Base-by-base conservation (phyloP, 2,329 filamentous ascomycete species). In the Scleromitrula shiraiana region DNA sequence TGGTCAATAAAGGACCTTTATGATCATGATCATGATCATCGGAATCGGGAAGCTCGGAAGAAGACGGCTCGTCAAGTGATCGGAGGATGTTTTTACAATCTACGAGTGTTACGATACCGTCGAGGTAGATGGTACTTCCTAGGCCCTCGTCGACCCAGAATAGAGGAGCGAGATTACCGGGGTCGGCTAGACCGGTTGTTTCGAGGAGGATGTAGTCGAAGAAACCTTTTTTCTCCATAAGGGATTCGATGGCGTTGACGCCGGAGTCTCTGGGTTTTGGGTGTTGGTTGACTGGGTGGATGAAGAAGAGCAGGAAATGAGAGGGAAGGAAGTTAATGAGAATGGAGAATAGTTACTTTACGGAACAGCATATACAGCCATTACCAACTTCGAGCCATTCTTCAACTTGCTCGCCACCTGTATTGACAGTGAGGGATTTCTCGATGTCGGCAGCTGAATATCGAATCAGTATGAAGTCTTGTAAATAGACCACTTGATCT, bases 161-260 rank as follows among this genome's bases (percentile, higher is more conserved):
- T 12, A 97, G 70, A 0, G 93, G 93, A 0, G 93, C 93, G 43
- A 98, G 81, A 60, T 97, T 97, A 1, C 93, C 93, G 0, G 93
- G 93, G 62, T 98, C 91, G 4, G 93, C 93, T 5, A 98, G 76
- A 0, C 93, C 93, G 0, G 93, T 97, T 0, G 93, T 98, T 66
- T 98, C 93, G 1, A 98, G 80, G 2, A 98, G 77, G 56, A 98
- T 97, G 69, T 97, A 98, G 70, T 98, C 93, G 63, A 98, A 98
- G 4, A 83, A 83, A 41, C 91, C 91, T 55, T 87, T 88, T 61
- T 89, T 88, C 55, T 90, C 87, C 88, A 98, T 97, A 2, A 98
- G 73, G 1, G 88, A 88, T 69, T 98, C 93, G 46, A 98, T 95
- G 29, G 93, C 93, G 56, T 88, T 88, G 30, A 98, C 91, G 10